These are phyloP conservation scores for Backusella mclennaniae DNA, from an alignment of 192 early-diverging fungal species.

Conservation along the genomic window DNA sequence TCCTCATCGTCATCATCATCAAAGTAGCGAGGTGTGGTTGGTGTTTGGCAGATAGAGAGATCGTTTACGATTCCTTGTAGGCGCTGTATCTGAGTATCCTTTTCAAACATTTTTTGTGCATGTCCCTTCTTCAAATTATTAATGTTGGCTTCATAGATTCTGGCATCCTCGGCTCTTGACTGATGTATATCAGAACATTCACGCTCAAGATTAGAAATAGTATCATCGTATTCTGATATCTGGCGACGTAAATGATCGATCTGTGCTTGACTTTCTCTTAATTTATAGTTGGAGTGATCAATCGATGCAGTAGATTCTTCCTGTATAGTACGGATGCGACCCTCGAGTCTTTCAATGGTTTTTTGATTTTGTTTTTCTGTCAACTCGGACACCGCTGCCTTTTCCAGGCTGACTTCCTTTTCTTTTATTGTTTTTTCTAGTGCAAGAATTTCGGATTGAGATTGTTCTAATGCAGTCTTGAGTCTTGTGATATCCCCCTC, in stretches of 20 bases:
- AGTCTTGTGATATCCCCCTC: constrained; percentile 5
- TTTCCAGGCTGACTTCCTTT: neutral
- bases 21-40: neutral
- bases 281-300: neutral
- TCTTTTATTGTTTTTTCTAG: neutral
- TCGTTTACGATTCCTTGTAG: neutral
- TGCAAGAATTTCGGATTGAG: neutral
- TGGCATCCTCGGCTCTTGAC: constrained; percentile 38
- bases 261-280: constrained; percentile 23
- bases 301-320: neutral
- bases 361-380: constrained; percentile 11
- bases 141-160: constrained; percentile 38
- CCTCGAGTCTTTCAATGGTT: constrained; percentile 19
- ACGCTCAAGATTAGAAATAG: constrained; percentile 20
- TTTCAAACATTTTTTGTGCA: constrained; percentile 20
- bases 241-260: constrained; percentile 23
- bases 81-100: constrained; percentile 31
- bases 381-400: neutral
- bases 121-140: constrained; percentile 37
- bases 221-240: constrained; percentile 18
- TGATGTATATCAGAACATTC: constrained; percentile 39
- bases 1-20: neutral
- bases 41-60: neutral
- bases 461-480: neutral
- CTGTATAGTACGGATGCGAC: constrained; percentile 5